Evolutionary conservation across 1,284 basidiomycete genomes (phyloP).

Genomic region (Papiliotrema laurentii): DNA sequence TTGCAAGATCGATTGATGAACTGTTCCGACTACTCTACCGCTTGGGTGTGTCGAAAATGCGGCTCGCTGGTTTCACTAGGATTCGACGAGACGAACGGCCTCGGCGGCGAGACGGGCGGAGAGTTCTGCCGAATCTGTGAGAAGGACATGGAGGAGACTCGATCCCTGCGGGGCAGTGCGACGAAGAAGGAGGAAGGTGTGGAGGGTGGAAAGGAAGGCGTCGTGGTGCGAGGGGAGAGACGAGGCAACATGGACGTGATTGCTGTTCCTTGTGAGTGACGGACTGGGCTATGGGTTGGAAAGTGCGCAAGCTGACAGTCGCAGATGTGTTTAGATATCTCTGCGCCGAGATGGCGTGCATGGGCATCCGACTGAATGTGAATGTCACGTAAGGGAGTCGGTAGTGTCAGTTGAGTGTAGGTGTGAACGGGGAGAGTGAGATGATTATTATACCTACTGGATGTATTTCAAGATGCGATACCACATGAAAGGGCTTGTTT

Average conservation of each 20-base stretch:
- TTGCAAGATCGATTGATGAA: constrained; percentile 99
- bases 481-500: too few relatives aligned
- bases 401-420: too few relatives aligned
- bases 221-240: constrained; percentile 36
- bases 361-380: constrained; percentile 54
- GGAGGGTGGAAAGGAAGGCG: constrained; percentile 33
- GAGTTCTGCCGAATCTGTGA: constrained; percentile 92
- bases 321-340: constrained; percentile 74
- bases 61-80: constrained; percentile 93
- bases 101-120: constrained; percentile 51
- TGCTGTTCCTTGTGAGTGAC: constrained; percentile 69
- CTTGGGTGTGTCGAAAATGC: constrained; percentile 95
- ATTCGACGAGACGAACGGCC: constrained; percentile 73
- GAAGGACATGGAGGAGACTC: constrained; percentile 9
- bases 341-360: constrained; percentile 56
- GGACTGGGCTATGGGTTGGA: too few relatives aligned
- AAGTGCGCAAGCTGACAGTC: neutral
- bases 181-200: constrained; percentile 11
- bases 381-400: constrained; percentile 19
- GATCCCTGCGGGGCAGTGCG: constrained; percentile 2
- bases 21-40: constrained; percentile 98
- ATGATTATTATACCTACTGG: too few relatives aligned
- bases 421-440: too few relatives aligned
- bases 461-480: too few relatives aligned
- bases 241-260: constrained; percentile 80